A percentile compares a stretch with the other conserved stretches of the same genome.
Conservation (phyloP, 2,329 filamentous ascomycete genomes). For the Diaporthe australafricana region DNA sequence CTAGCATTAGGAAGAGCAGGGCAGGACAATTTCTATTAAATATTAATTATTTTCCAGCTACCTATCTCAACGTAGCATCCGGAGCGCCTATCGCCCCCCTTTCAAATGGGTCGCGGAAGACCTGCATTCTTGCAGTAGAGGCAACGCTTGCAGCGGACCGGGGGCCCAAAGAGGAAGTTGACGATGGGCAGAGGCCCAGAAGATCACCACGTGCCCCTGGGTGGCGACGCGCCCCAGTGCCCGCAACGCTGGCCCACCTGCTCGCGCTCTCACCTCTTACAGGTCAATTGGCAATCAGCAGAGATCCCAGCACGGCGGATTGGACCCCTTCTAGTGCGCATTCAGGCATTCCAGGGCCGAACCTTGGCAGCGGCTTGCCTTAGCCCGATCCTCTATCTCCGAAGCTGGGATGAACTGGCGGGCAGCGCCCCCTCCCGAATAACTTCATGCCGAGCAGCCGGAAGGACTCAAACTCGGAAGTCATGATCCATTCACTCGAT, state of each 20-base stretch:
- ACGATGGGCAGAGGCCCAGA: background rate
- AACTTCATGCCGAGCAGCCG: background rate
- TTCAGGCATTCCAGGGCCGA: background rate
- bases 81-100: constrained; percentile 23
- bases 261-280: constrained; percentile 39
- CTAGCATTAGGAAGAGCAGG: background rate
- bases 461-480: background rate
- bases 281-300: constrained; percentile 8
- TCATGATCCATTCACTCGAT: background rate
- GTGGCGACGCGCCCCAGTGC: background rate
- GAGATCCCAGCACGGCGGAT: background rate
- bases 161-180: constrained; percentile 20
- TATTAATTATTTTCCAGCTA: background rate
- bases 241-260: constrained; percentile 40
- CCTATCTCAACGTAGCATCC: constrained; percentile 1
- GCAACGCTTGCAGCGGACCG: background rate
- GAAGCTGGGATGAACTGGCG: constrained; percentile 22
- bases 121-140: background rate
- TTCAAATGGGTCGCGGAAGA: constrained; percentile 20
- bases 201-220: constrained; percentile 11
- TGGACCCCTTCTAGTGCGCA: constrained; percentile 13
- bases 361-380: background rate
- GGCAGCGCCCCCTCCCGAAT: background rate
- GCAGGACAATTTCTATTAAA: background rate
- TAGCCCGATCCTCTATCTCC: constrained; percentile 19